These are phyloP conservation scores for Tylopilus orsonianus DNA, from an alignment of 1,284 basidiomycete genomes.

Conservation along the genomic window DNA sequence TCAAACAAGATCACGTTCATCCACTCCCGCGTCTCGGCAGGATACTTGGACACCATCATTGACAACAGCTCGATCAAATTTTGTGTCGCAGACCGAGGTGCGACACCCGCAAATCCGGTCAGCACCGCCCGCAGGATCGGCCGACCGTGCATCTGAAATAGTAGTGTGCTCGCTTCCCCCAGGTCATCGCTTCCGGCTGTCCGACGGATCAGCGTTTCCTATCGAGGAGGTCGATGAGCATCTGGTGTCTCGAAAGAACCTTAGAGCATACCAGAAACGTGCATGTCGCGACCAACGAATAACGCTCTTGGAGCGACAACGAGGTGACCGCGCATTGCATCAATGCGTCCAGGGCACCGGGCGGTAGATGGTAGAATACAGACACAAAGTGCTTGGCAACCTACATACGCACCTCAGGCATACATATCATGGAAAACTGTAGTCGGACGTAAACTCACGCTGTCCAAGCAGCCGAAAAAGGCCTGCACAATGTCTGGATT, in stretches of 20 bases:
- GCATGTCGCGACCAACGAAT: constrained; percentile 80
- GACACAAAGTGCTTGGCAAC: constrained; percentile 73
- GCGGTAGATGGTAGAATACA: constrained; percentile 68
- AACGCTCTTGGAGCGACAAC: constrained; percentile 79
- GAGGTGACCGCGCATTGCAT: constrained; percentile 73
- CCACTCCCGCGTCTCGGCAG: constrained; percentile 61
- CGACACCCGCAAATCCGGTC: constrained; percentile 75
- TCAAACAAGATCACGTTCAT: constrained; percentile 61
- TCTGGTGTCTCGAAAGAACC: too few relatives aligned
- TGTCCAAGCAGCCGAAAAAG: constrained; percentile 80
- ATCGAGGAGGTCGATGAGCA: not conserved
- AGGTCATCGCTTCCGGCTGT: constrained; percentile 57
- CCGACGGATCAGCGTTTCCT: constrained; percentile 64
- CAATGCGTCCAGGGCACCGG: constrained; percentile 65
- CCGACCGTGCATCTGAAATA: constrained; percentile 66
- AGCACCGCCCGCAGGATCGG: constrained; percentile 71
- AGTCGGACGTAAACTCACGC: constrained; percentile 41
- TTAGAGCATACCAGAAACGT: constrained; percentile 68
- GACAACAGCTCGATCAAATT: constrained; percentile 83
- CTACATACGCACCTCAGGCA: constrained; percentile 35
- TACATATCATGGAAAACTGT: not conserved
- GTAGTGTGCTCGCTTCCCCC: constrained; percentile 43
- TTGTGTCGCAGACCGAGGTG: constrained; percentile 78
- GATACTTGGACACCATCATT: constrained; percentile 57
- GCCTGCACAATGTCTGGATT: constrained; percentile 88